Conservation (phyloP, 1,139 yeast species). For the Pichia sp. region DNA sequence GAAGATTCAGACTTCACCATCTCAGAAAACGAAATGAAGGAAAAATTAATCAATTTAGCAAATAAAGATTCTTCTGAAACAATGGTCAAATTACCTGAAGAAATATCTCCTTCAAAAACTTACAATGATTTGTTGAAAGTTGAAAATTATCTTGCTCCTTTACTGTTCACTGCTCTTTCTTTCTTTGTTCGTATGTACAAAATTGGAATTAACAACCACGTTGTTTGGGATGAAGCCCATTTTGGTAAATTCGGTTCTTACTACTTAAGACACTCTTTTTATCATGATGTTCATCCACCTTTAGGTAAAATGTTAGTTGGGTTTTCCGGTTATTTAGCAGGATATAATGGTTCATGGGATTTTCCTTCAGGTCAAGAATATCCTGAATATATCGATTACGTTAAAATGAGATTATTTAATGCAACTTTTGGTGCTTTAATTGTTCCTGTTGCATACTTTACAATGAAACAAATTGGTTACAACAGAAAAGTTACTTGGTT, state of each 20-base stretch:
- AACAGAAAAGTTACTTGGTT: constrained; percentile 83
- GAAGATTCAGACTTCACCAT: constrained; percentile 3
- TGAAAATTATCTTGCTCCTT: constrained; percentile 33
- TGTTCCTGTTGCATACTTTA: constrained; percentile 90
- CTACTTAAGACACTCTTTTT: constrained; percentile 86
- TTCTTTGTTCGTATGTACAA: constrained; percentile 49
- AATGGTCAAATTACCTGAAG: constrained; percentile 40
- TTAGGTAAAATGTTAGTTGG: constrained; percentile 97
- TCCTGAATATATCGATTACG: constrained; percentile 83
- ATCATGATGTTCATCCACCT: constrained; percentile 98
- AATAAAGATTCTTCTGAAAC: constrained; percentile 42
- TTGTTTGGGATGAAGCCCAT: constrained; percentile 66
- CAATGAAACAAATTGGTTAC: constrained; percentile 81
- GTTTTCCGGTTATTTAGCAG: constrained; percentile 87
- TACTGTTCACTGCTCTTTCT: constrained; percentile 43
- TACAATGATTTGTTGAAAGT: constrained; percentile 18
- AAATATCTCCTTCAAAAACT: constrained; percentile 14
- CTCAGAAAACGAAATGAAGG: constrained; percentile 28
- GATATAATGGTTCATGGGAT: constrained; percentile 92
- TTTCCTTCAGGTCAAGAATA: constrained; percentile 82
- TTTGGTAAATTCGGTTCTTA: constrained; percentile 94
- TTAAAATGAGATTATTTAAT: constrained; percentile 90
- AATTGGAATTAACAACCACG: constrained; percentile 44
- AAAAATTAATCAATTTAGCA: constrained; percentile 27
- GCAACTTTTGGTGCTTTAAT: constrained; percentile 85